Evolutionary conservation across 108 stramenopile genomes (phyloP), one percentile per base, ranked within the genome.

Genomic region (Skeletonema costatum): DNA sequence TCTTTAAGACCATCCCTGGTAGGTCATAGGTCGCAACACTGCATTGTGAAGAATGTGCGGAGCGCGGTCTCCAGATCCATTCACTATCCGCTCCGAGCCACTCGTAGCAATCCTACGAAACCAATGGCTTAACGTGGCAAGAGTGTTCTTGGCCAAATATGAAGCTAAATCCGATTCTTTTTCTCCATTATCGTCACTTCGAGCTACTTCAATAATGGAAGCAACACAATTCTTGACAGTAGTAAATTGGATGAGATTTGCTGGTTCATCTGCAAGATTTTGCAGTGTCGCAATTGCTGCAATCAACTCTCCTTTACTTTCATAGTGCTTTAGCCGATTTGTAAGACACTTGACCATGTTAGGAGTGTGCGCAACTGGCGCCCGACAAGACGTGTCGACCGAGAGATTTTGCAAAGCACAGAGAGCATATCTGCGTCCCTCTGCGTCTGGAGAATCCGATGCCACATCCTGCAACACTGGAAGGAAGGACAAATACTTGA

Each of bases 221-320:
- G 88, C 76, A 70, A 95, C 82, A 58, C 92, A 92, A n/a, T 93
- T 81, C 29, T 89, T 80, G 31, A 89, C 90, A 44, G 91, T 93
- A 12, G 87, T 88, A 77, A 95, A 87, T n/a, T 89, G 92, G 31
- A 93, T 90, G 10, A 95, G 86, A 77, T 95, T 93, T 30, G 90
- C 90, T 4, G 94, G 94, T 53, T 95, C 94, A 64, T 95, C 89
- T 13, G 89, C 84, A 11, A 95, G 73, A 66, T 92, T 92, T 69
- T 95, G 91, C 6, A 95, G 68, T 2, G 90, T 73, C 12, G 86
- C 86, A 33, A 93, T 70, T 3, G 92, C 94, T 9, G 92, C 81
- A 63, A 90, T 65, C 6, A 78, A 63, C 64, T 85, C 86, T 36
- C 65, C 82, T 29, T 73, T 68, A 42, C 76, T 82, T 9, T 68